Base-by-base conservation (phyloP, 768 basidiomycete genomes). In the Floccularia luteovirens region DNA sequence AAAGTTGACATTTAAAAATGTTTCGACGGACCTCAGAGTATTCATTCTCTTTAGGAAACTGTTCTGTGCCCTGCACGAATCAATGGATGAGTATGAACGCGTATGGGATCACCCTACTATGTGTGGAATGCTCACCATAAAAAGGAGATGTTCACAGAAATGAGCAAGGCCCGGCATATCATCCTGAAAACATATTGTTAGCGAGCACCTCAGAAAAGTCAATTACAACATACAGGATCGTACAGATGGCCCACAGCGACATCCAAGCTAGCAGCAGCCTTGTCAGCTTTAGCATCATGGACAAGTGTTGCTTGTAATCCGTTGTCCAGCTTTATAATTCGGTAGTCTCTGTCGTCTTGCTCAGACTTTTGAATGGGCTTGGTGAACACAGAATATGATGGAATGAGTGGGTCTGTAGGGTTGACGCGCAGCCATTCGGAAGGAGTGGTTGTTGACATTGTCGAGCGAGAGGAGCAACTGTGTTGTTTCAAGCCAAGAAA, bases 131-230 rank as follows among this genome's bases (percentile, higher is more conserved):
- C 79, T 45, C 50, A 91, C 93, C 82, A 99, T 90, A 62, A 99
- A 99, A 45, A 96, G 61, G 36, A 99, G 57, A 59, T 99, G 94
- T 58, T 99, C 94, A 63, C 92, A 93, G 55, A 93, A 93, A 60
- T 94, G 90, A 35, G 91, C 91, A 31, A 93, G 71, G 8, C 91
- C 91, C 7, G 88, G 91, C 75, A 92, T 85, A 55, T 94, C 90
- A 56, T 75, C 79, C 79, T 88, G 51, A 21, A 46, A 14, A 38
- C 31, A 24, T 17, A 34, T 28, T n/a, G 27, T 30, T 30, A 30
- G 27, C 8, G 8, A 5, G 13, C 8, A 14, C 11, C 2, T 12
- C 14, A 10, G 40, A 16, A 11, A 43, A 44, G 24, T 45, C 35
- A 32, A 45, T 8, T 24, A 28, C 5, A 27, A 67, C 83, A 60